These are phyloP conservation scores for Nicotiana otophora DNA, from an alignment of 257 asterid genomes.

Conservation along the genomic window DNA sequence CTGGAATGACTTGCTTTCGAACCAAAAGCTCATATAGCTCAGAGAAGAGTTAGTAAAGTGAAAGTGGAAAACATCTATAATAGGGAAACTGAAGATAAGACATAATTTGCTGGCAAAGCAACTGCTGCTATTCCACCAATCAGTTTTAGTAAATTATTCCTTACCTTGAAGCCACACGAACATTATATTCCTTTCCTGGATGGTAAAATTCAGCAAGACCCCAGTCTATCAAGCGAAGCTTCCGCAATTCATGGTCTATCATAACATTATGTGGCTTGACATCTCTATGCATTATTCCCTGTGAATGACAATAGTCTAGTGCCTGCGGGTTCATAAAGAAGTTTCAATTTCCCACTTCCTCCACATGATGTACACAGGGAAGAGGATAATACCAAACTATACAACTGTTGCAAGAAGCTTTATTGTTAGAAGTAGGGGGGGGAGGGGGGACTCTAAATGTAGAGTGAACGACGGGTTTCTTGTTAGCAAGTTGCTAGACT, in stretches of 20 bases:
- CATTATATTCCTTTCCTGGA: conserved; percentile 76
- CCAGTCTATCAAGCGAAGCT: conserved; percentile 82
- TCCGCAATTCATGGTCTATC: conserved; percentile 79
- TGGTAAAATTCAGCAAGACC: conserved; percentile 72
- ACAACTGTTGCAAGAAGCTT: neutral
- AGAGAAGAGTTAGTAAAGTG: neutral
- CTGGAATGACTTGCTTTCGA: neutral
- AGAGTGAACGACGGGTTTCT: neutral
- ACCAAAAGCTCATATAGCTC: neutral
- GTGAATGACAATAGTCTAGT: conserved; percentile 72
- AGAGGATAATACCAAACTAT: neutral
- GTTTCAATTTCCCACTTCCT: neutral
- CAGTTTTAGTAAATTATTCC: neutral
- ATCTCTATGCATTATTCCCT: conserved; percentile 71
- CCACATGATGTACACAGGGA: neutral
- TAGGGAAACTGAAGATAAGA: neutral
- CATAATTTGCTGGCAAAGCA: neutral
- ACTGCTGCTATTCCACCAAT: neutral
- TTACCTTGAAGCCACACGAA: conserved; percentile 85
- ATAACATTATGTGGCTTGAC: conserved; percentile 84
- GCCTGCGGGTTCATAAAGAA: conserved; percentile 40
- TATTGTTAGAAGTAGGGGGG: neutral
- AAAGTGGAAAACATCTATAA: neutral
- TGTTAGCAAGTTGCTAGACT: neutral
- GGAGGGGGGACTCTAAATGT: neutral